phyloP scores from a whole-genome alignment of 2,329 filamentous ascomycete genomes.

The Apiospora marii region DNA sequence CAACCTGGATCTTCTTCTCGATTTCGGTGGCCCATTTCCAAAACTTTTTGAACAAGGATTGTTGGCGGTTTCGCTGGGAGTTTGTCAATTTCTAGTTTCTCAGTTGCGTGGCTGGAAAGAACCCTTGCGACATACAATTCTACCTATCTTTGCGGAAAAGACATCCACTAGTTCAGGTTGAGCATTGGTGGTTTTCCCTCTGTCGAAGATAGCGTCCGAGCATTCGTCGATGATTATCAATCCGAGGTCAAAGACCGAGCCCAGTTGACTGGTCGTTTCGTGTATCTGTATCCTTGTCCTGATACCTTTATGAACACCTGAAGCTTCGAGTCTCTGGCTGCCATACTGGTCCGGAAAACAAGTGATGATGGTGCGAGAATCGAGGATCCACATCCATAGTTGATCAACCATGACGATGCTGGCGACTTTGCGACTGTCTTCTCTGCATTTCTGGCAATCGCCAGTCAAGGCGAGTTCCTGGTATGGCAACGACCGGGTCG shows the following conservation, averaged over 20 bases:
- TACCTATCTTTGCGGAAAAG: slow-evolving; percentile 51
- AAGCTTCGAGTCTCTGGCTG: slow-evolving; percentile 47
- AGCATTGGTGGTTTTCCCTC: slow-evolving; percentile 39
- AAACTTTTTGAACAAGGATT: slow-evolving; percentile 33
- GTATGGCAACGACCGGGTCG: slow-evolving; percentile 3
- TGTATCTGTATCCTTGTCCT: slow-evolving; percentile 41
- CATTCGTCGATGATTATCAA: slow-evolving; percentile 53
- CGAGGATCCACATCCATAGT: slow-evolving; percentile 53
- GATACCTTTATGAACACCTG: slow-evolving; percentile 51
- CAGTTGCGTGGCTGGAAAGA: too few relatives aligned
- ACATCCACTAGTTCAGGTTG: slow-evolving; percentile 50
- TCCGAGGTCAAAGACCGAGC: slow-evolving; percentile 49
- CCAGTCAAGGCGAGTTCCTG: slow-evolving; percentile 23
- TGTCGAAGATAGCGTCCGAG: slow-evolving; percentile 49
- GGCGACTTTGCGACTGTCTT: slow-evolving; percentile 32
- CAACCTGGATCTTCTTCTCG: too few relatives aligned
- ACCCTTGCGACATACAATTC: slow-evolving; percentile 49
- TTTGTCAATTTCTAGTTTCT: too few relatives aligned
- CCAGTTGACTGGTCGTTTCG: too few relatives aligned
- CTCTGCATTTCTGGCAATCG: slow-evolving; percentile 30
- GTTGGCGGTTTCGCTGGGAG: slow-evolving; percentile 40
- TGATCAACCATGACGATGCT: slow-evolving; percentile 53
- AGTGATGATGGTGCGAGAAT: slow-evolving; percentile 47
- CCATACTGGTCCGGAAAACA: slow-evolving; percentile 53
- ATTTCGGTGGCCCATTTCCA: slow-evolving; percentile 31